Percentiles rank a stretch among this genome's conserved stretches.
These are phyloP conservation scores for Amanita jacksonii DNA, from an alignment of 768 basidiomycete species.

Conservation along the genomic window DNA sequence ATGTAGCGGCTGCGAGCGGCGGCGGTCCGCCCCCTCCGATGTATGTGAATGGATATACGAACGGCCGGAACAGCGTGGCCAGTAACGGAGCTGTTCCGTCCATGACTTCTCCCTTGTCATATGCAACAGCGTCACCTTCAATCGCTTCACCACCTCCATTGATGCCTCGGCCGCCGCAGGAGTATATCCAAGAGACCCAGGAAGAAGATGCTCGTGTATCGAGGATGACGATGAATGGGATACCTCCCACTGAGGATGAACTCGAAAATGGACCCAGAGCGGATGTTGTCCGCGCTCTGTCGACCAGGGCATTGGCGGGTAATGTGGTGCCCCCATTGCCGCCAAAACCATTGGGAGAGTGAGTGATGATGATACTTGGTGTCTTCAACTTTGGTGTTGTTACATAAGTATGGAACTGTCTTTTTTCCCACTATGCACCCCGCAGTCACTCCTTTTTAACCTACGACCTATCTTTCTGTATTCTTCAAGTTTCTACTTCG, in stretches of 20 bases:
- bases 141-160: conserved; percentile 50
- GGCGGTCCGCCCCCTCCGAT: conserved; percentile 14
- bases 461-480: too few relatives aligned
- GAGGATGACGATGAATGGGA: conserved; percentile 26
- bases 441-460: too few relatives aligned
- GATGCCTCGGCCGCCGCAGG: conserved; percentile 64
- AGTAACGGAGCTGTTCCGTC: background rate
- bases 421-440: background rate
- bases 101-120: conserved; percentile 11
- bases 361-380: too few relatives aligned
- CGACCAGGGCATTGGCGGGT: background rate
- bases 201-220: conserved; percentile 60
- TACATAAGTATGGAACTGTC: background rate
- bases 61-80: background rate
- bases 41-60: conserved; percentile 17
- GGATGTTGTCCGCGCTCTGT: background rate
- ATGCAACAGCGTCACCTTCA: conserved; percentile 11
- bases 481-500: too few relatives aligned
- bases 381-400: background rate
- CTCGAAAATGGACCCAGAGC: background rate
- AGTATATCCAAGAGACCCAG: conserved; percentile 77
- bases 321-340: conserved; percentile 9
- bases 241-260: conserved; percentile 15
- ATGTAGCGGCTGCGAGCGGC: conserved; percentile 18
- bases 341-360: conserved; percentile 21